These are phyloP conservation scores for Suillus occidentalis DNA, from an alignment of 768 basidiomycete species.

Conservation along the genomic window DNA sequence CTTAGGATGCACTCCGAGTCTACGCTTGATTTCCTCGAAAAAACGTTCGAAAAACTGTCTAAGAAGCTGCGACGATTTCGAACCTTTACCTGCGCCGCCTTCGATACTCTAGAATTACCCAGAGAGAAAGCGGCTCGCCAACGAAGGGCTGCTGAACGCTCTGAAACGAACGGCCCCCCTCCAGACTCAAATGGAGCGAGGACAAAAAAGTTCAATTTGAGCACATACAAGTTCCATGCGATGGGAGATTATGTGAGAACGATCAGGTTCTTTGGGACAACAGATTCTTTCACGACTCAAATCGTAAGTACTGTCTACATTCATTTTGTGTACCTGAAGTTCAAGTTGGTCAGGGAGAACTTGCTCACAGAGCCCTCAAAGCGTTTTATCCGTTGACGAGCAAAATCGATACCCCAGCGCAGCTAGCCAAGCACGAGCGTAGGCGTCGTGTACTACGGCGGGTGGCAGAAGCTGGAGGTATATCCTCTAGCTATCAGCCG, in stretches of 20 bases:
- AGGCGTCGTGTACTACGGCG: too few species aligned
- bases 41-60: conserved; percentile 16
- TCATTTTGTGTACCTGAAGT: not conserved
- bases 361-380: conserved; percentile 37
- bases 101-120: conserved; percentile 29
- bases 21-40: conserved; percentile 19
- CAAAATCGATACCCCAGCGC: not conserved
- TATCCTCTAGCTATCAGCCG: not conserved
- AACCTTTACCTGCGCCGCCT: conserved; percentile 19
- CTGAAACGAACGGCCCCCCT: not conserved
- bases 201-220: conserved; percentile 12
- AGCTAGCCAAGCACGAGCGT: not conserved
- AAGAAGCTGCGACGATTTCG: conserved; percentile 23
- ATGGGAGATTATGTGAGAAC: conserved; percentile 13
- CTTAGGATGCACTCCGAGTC: conserved; percentile 31
- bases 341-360: conserved; percentile 33
- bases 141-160: conserved; percentile 2
- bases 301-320: conserved; percentile 19
- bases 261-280: conserved; percentile 28
- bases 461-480: not conserved
- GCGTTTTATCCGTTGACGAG: conserved; percentile 26
- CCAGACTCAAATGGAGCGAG: not conserved
- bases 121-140: conserved; percentile 26
- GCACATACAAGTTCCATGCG: conserved; percentile 17
- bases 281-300: conserved; percentile 28